phyloP scores from a whole-genome alignment of 139 green algal genomes.

The Haematococcus sp. region DNA sequence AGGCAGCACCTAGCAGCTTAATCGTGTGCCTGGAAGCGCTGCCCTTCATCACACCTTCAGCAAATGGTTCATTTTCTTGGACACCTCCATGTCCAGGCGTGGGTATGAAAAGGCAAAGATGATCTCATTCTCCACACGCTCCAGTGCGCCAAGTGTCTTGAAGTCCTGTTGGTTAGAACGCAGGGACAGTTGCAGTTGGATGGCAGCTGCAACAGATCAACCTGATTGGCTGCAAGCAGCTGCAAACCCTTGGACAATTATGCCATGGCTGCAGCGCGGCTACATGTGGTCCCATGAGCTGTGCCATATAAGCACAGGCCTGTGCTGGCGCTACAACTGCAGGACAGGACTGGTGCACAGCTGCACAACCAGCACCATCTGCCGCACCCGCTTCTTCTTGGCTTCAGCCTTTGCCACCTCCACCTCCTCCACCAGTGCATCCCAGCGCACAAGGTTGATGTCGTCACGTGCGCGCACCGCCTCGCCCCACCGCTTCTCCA shows the following conservation, averaged over 20 bases:
- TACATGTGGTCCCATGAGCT: too few relatives aligned
- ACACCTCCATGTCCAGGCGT: conserved; percentile 96
- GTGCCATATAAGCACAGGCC: too few relatives aligned
- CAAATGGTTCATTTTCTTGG: conserved; percentile 99
- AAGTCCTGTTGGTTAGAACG: background rate
- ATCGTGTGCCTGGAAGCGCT: too few relatives aligned
- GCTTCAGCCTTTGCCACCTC: background rate
- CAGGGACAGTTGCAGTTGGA: background rate
- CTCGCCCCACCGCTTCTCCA: background rate
- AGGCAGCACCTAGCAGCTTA: too few relatives aligned
- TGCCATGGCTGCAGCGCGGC: too few relatives aligned
- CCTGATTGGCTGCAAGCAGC: too few relatives aligned
- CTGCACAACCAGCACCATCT: too few relatives aligned
- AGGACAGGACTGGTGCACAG: too few relatives aligned
- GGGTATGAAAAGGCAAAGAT: conserved; percentile 91
- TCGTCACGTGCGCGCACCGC: conserved; percentile 5
- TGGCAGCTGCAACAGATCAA: background rate
- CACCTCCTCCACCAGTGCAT: conserved; percentile 7
- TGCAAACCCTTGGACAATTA: too few relatives aligned
- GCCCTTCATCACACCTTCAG: conserved; percentile 77
- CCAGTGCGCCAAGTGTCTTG: conserved; percentile 2
- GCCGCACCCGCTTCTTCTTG: too few relatives aligned
- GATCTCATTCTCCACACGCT: conserved; percentile 36
- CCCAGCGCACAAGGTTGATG: conserved; percentile 44
- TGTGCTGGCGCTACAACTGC: too few relatives aligned